These are phyloP conservation scores for Amanita fuliginea DNA, from an alignment of 768 basidiomycete species.

Conservation along the genomic window DNA sequence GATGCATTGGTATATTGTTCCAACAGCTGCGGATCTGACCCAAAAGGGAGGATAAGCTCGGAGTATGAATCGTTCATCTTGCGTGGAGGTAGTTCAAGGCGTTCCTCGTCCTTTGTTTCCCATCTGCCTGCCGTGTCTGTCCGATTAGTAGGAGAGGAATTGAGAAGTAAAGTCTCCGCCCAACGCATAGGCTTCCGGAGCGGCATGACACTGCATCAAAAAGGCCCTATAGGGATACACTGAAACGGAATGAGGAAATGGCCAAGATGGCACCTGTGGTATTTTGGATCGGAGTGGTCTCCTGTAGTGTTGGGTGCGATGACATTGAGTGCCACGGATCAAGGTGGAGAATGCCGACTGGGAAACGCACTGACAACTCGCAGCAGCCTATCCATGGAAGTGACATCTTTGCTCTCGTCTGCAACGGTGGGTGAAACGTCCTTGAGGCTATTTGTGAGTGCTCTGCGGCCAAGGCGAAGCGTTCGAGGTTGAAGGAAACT, in stretches of 20 bases:
- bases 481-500: background rate
- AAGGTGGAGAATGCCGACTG: no score
- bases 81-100: conserved; percentile 24
- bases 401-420: conserved; percentile 50
- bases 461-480: background rate
- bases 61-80: conserved; percentile 67
- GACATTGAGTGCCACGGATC: no score
- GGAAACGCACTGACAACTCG: conserved; percentile 45
- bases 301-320: conserved; percentile 18
- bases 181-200: conserved; percentile 41
- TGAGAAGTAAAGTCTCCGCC: conserved; percentile 38
- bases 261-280: conserved; percentile 30
- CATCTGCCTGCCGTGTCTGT: conserved; percentile 7
- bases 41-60: conserved; percentile 55
- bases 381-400: conserved; percentile 44
- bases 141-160: conserved; percentile 20
- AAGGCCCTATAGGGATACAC: background rate
- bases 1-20: conserved; percentile 64
- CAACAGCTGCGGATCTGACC: conserved; percentile 41
- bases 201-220: conserved; percentile 37
- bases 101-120: conserved; percentile 6
- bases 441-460: background rate
- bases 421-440: conserved; percentile 17
- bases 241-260: background rate
- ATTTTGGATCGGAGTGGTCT: conserved; percentile 39